A percentile compares a stretch with the other conserved stretches of the same genome.
phyloP scores from a whole-genome alignment of 139 green algal species.

The Tetradesmus lagerheimii region DNA sequence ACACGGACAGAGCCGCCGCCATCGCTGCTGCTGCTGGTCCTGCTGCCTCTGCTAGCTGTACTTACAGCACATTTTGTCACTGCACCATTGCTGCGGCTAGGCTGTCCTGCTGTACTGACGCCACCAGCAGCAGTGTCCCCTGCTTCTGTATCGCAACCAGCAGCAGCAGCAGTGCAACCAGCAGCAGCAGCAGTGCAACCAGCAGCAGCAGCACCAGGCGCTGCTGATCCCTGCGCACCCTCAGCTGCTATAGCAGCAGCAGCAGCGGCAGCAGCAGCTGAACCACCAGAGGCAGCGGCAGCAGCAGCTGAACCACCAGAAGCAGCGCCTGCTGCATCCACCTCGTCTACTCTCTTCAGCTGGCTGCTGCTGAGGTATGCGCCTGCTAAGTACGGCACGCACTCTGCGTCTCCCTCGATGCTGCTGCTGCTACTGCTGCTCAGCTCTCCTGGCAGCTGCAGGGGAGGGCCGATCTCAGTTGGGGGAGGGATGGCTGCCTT shows the following conservation, averaged over 20 bases:
- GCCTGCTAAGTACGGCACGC: background rate
- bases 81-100: background rate
- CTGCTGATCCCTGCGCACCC: background rate
- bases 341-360: background rate
- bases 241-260: background rate
- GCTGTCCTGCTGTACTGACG: background rate
- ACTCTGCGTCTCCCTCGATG: background rate
- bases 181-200: background rate
- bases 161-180: background rate
- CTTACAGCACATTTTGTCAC: background rate
- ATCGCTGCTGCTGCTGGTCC: background rate
- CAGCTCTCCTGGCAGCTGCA: background rate
- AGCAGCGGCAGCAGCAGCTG: background rate
- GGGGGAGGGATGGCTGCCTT: slow-evolving; percentile 2
- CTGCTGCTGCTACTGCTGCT: slow-evolving; percentile 38
- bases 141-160: background rate
- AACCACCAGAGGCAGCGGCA: background rate
- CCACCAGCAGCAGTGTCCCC: background rate
- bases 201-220: background rate
- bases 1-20: slow-evolving; percentile 6
- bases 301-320: background rate
- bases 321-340: background rate
- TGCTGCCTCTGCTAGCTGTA: background rate
- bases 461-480: slow-evolving; percentile 26
- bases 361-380: background rate